phyloP scores from a whole-genome alignment of 2,329 filamentous ascomycete genomes.

The Fusarium equiseti region DNA sequence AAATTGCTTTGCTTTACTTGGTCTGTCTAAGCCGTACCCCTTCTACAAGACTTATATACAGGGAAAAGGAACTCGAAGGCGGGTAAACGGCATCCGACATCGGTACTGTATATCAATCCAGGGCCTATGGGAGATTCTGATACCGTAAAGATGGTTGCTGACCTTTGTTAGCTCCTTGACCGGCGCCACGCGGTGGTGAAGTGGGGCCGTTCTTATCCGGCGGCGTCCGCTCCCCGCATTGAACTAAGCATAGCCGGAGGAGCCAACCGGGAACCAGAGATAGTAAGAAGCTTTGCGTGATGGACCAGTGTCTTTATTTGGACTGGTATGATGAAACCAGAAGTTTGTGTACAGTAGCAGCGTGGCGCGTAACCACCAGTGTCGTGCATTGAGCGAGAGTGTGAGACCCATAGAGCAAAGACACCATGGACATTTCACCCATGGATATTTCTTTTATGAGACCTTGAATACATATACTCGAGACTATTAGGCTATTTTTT shows the following conservation, averaged over 20 bases:
- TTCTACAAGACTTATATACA: background rate
- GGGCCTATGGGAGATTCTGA: background rate
- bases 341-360: background rate
- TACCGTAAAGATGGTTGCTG: background rate
- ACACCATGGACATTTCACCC: background rate
- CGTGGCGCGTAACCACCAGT: background rate
- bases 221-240: background rate
- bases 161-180: background rate
- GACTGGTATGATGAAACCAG: background rate
- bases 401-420: background rate
- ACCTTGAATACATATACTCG: background rate
- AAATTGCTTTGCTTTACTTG: background rate
- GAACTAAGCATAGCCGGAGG: background rate
- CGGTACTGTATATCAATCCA: background rate
- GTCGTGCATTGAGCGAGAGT: background rate
- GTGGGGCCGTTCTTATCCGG: slow-evolving; percentile 22
- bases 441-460: background rate
- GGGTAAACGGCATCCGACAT: slow-evolving; percentile 7
- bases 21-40: background rate
- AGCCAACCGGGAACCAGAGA: background rate
- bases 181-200: background rate
- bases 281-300: background rate
- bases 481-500: background rate
- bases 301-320: background rate
- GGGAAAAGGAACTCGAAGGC: background rate